Evolutionary conservation across 192 early-diverging fungal species (phyloP), one percentile per base, ranked within the genome.

Genomic region (Haplosporangium gracile): DNA sequence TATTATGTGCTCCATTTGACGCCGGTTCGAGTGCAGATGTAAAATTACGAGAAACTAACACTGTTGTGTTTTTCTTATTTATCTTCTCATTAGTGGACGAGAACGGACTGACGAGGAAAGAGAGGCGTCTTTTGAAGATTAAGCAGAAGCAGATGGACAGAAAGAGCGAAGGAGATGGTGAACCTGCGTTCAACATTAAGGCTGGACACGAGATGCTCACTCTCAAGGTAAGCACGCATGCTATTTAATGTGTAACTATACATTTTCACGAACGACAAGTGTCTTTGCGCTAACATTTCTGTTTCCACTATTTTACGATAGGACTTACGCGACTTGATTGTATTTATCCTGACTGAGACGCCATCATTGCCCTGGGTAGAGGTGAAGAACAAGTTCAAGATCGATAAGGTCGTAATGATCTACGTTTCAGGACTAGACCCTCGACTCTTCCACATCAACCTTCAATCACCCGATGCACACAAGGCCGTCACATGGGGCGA

Each of bases 361-460:
- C 74, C 78, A 0, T 70, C 79, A 20, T 77, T 88, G 24, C 65
- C 81, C 0, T 91, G 89, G 87, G 74, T 86, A 16, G 57, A 69
- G n/a, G 80, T 90, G 18, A 29, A 80, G 42, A 87, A 90, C 36
- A 84, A 83, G 34, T 74, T 82, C 15, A 69, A 74, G 4, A 79
- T 92, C 15, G 77, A 89, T 1, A 84, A 89, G 29, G 29, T 91
- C 6, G 70, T 92, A 0, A 42, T 91, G 43, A 70, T 92, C 7
- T 89, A 83, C 69, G 78, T 80, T 68, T 78, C 85, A 20, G 90
- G 90, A 2, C 57, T 92, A 24, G 91, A 91, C 78, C 78, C 88
- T 2, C 34, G 72, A 29, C 77, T 88, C 15, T 90, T 92, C 74
- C 83, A 89, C 29, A 53, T 83, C 34, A 57, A 79, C 32, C 20